Evolutionary conservation across 345 rosid species (phyloP).

Genomic region (Aquilaria sinensis): DNA sequence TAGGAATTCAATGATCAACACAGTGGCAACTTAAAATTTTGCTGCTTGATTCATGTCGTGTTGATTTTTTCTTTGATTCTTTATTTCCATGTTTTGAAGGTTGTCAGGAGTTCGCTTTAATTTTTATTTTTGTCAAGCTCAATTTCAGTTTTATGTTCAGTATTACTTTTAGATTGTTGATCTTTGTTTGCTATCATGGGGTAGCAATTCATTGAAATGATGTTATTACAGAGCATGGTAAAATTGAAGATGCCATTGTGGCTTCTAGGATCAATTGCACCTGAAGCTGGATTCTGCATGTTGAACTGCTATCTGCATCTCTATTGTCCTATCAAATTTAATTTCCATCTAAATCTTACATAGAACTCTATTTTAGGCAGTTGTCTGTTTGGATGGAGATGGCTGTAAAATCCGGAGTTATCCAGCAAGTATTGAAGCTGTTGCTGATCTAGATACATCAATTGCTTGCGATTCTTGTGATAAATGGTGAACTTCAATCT

Average conservation of each 20-base stretch:
- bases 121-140: no score
- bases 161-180: no score
- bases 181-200: no score
- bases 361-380: slow-evolving; percentile 70
- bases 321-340: not conserved
- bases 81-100: no score
- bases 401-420: slow-evolving; percentile 78
- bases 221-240: slow-evolving; percentile 5
- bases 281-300: no score
- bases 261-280: no score
- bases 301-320: not conserved
- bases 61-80: no score
- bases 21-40: no score
- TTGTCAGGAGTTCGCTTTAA: no score
- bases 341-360: slow-evolving; percentile 24
- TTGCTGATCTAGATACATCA: slow-evolving; percentile 78
- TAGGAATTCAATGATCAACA: no score
- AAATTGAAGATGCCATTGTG: slow-evolving; percentile 8
- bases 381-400: slow-evolving; percentile 95
- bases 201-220: not conserved
- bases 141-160: no score
- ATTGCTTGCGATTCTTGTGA: slow-evolving; percentile 99
- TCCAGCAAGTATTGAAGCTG: slow-evolving; percentile 43
- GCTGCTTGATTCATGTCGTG: no score
- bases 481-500: slow-evolving; percentile 49